Base-by-base conservation (phyloP, 2,329 filamentous ascomycete species). In the Colletotrichum somersetense region DNA sequence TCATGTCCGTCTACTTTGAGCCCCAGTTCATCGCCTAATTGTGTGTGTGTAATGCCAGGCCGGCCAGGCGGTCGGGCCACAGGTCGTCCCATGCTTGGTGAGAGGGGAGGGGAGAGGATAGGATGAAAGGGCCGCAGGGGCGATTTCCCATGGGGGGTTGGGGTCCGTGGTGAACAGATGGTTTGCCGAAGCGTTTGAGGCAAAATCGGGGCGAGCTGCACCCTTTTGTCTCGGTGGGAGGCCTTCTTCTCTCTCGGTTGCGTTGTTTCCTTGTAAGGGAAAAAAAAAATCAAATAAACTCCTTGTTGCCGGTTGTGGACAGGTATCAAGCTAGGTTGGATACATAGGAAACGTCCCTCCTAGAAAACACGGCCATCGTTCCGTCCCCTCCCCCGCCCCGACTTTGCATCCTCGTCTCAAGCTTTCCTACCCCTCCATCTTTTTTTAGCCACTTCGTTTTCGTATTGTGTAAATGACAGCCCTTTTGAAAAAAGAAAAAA, bases 1-100 rank as follows among this genome's bases (percentile, higher is more conserved):
- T 83, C 35, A 62, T 85, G 76, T 84, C 82, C 18, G 80, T 85
- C 26, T 84, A 80, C 74, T 83, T 85, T 65, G 82, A 81, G 75
- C 80, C 82, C 1, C 72, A 77, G 64, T 72, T 79, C 62, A 66
- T 78, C 16, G 78, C 64, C 26, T 46, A 40, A 16, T 26, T 68
- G 50, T 67, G 57, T 67, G 48, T 71, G 33, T 71, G 33, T 68
- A 46, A 26, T 40, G 3, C 38, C 1, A 38, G 30, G 55, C 1
- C 10, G 38, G 40, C 8, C 40, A 3, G 14, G 46, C 1, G 59
- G n/a, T 46, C 2, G 50, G 30, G 8, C 4, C 30, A 48, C 8
- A 48, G 50, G 33, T 11, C 38, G 50, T 33, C 50, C 50, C 26
- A 53, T 53, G 50, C 26, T 16, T 12, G 50, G 14, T 12, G 23